A percentile compares a stretch with the other conserved stretches of the same genome.
phyloP scores from a whole-genome alignment of 1,284 basidiomycete species.

The Thecaphora thlaspeos region DNA sequence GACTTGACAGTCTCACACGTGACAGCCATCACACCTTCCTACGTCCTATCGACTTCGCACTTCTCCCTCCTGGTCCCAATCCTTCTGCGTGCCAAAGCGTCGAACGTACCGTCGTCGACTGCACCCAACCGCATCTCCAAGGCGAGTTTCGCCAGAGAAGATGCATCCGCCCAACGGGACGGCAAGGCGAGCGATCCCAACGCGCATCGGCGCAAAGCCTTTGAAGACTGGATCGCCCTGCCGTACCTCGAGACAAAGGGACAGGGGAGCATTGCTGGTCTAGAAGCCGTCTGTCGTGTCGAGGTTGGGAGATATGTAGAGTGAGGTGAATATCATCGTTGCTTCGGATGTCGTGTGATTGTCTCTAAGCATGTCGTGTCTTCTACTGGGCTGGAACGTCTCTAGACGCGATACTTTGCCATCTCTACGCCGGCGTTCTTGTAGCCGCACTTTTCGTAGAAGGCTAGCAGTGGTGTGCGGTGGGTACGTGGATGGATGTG shows the following conservation, averaged over 20 bases:
- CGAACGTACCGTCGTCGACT: conserved; percentile 6
- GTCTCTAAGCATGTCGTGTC: conserved; percentile 5
- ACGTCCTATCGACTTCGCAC: conserved; percentile 27
- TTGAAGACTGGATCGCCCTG: conserved; percentile 35
- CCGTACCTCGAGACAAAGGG: conserved; percentile 40
- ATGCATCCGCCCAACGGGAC: conserved; percentile 3
- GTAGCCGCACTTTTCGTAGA: conserved; percentile 90
- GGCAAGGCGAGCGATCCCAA: conserved; percentile 11
- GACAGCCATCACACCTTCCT: conserved; percentile 18
- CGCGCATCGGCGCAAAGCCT: conserved; percentile 10
- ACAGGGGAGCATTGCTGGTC: conserved; percentile 26
- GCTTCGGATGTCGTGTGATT: too few species aligned
- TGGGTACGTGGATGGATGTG: too few species aligned
- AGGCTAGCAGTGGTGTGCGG: conserved; percentile 64
- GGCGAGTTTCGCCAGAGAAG: conserved; percentile 1
- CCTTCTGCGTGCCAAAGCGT: conserved; percentile 18
- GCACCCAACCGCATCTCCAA: neutral
- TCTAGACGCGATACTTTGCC: conserved; percentile 32
- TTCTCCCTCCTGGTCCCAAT: conserved; percentile 19
- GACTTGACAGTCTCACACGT: conserved; percentile 11
- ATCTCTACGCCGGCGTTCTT: conserved; percentile 54
- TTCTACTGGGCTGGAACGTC: conserved; percentile 6
- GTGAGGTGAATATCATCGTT: too few species aligned
- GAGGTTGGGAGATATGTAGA: conserved; percentile 44
- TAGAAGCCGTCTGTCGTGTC: conserved; percentile 46